Conservation (phyloP, 1,139 yeast species). For the Meyerozyma sp. region DNA sequence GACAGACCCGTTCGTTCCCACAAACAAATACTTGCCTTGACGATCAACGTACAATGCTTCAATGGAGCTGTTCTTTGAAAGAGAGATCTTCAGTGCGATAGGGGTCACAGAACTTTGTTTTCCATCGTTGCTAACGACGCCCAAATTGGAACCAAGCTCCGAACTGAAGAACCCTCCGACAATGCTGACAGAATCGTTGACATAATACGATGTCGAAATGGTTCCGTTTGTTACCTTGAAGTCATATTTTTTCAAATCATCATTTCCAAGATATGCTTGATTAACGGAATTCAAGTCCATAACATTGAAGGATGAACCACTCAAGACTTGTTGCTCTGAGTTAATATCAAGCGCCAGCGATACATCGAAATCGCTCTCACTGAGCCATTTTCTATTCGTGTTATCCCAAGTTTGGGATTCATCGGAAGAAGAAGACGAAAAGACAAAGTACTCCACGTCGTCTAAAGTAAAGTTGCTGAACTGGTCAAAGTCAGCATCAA, state of each 20-base stretch:
- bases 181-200: conserved; percentile 47
- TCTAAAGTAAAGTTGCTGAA: conserved; percentile 33
- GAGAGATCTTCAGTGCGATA: conserved; percentile 25
- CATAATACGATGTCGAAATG: conserved; percentile 33
- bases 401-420: conserved; percentile 36
- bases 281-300: conserved; percentile 28
- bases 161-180: conserved; percentile 45
- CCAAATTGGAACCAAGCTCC: conserved; percentile 19
- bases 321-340: conserved; percentile 26
- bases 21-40: conserved; percentile 31
- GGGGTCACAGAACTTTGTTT: conserved; percentile 18
- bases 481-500: conserved; percentile 19
- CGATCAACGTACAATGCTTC: conserved; percentile 40
- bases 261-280: conserved; percentile 25
- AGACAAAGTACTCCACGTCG: conserved; percentile 31
- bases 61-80: conserved; percentile 34
- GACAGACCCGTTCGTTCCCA: conserved; percentile 50
- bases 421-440: conserved; percentile 20
- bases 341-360: conserved; percentile 26
- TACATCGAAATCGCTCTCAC: conserved; percentile 26
- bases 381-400: conserved; percentile 27
- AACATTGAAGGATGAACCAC: conserved; percentile 35
- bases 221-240: conserved; percentile 24
- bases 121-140: conserved; percentile 27
- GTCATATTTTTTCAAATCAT: conserved; percentile 18